Percentiles rank a stretch among this genome's conserved stretches.
Conservation (phyloP, 495 filamentous ascomycete species). For the Podospora comata region DNA sequence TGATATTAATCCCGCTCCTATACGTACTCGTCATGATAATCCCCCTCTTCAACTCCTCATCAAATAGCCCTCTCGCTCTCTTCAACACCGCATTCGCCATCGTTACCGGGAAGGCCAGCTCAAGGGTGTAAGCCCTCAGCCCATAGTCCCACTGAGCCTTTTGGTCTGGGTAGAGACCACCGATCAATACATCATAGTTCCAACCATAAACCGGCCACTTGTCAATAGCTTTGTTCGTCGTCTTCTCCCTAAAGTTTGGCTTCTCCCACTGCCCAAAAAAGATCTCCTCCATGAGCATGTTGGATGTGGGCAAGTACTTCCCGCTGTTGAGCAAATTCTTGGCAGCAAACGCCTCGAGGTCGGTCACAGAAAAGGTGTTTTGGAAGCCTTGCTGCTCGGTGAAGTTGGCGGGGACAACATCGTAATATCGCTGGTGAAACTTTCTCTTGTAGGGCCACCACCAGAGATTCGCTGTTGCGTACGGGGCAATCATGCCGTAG, state of each 20-base stretch:
- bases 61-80: conserved; percentile 44
- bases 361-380: conserved; percentile 49
- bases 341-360: conserved; percentile 41
- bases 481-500: conserved; percentile 47
- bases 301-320: conserved; percentile 47
- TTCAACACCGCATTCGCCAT: conserved; percentile 48
- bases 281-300: conserved; percentile 48
- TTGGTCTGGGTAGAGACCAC: conserved; percentile 47
- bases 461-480: conserved; percentile 51
- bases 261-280: conserved; percentile 45
- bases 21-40: conserved; percentile 49
- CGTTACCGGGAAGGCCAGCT: conserved; percentile 49
- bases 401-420: conserved; percentile 39
- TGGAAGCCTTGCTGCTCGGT: conserved; percentile 48
- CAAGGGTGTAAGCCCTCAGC: conserved; percentile 45
- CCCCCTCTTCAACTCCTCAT: conserved; percentile 41
- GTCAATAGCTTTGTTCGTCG: conserved; percentile 37
- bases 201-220: conserved; percentile 51
- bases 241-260: conserved; percentile 52
- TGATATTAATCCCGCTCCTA: conserved; percentile 52
- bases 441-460: conserved; percentile 51
- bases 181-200: conserved; percentile 28
- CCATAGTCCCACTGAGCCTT: conserved; percentile 49
- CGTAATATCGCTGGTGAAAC: conserved; percentile 52
- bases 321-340: conserved; percentile 44